phyloP scores from a whole-genome alignment of 306 rosid genomes.

The Rosa multiflora region DNA sequence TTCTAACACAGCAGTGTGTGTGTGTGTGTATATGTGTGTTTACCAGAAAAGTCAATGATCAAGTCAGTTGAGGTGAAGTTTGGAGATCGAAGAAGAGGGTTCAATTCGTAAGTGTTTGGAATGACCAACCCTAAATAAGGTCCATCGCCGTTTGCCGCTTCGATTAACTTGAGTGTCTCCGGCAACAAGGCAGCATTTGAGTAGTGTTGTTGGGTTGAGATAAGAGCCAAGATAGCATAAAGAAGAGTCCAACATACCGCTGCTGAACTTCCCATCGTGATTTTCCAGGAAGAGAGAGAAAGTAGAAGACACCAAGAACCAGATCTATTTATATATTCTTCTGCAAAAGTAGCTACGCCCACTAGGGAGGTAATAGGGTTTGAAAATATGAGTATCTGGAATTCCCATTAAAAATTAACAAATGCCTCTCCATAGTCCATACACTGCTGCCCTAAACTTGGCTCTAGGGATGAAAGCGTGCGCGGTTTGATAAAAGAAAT shows the following conservation, averaged over 20 bases:
- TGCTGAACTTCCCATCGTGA: background rate
- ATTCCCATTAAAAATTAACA: background rate
- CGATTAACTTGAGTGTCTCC: constrained; percentile 26
- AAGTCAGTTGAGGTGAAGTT: constrained; percentile 30
- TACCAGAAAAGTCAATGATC: constrained; percentile 49
- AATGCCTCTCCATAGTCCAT: background rate
- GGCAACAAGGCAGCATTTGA: constrained; percentile 32
- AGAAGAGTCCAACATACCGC: background rate
- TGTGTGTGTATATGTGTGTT: background rate
- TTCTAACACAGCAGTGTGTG: background rate
- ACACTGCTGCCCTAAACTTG: background rate
- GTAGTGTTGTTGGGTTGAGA: background rate
- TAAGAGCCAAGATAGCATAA: background rate
- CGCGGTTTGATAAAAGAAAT: too few relatives aligned
- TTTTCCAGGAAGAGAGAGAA: background rate
- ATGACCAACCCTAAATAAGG: constrained; percentile 55
- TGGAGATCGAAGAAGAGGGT: constrained; percentile 52
- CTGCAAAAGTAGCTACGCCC: background rate
- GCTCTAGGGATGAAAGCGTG: too few relatives aligned
- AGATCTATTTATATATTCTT: background rate
- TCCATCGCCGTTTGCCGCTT: constrained; percentile 34
- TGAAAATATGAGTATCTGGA: background rate
- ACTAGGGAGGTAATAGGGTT: background rate
- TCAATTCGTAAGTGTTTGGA: constrained; percentile 48
- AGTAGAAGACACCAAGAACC: background rate